These are phyloP conservation scores for Tolypocladium amazonense DNA, from an alignment of 2,329 filamentous ascomycete genomes.

Conservation along the genomic window DNA sequence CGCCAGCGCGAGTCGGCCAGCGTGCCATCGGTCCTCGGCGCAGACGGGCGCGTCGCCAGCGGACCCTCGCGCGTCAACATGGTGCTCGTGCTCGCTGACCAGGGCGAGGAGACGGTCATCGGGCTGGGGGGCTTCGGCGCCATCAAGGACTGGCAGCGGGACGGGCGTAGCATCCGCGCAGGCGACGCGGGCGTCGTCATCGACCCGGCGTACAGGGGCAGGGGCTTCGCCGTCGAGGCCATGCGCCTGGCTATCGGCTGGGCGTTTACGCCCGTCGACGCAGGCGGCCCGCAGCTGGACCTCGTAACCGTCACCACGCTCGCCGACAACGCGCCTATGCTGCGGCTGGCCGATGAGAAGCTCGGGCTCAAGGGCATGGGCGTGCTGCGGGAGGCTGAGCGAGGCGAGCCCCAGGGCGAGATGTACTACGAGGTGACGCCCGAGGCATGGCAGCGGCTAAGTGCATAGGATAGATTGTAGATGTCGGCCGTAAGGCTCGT, in stretches of 20 bases:
- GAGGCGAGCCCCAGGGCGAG: conserved; percentile 9
- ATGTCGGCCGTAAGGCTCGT: neutral
- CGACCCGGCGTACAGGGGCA: conserved; percentile 10
- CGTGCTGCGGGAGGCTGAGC: conserved; percentile 5
- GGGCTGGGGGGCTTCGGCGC: conserved; percentile 18
- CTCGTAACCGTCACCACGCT: conserved; percentile 14
- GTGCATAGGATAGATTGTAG: neutral
- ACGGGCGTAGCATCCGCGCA: conserved; percentile 7
- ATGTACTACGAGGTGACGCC: conserved; percentile 13
- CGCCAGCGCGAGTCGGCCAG: conserved; percentile 13
- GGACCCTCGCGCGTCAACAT: conserved; percentile 16
- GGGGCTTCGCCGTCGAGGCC: conserved; percentile 14
- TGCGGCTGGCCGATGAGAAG: conserved; percentile 10
- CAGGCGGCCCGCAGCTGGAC: conserved; percentile 16
- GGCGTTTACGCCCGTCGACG: conserved; percentile 10
- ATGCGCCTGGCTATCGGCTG: conserved; percentile 14
- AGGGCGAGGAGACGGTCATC: conserved; percentile 5
- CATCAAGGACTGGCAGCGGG: conserved; percentile 13
- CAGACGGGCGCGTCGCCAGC: conserved; percentile 5
- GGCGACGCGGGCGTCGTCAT: conserved; percentile 17
- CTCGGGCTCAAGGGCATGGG: conserved; percentile 11
- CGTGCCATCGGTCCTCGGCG: conserved; percentile 10
- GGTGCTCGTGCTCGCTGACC: conserved; percentile 7
- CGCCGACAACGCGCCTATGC: conserved; percentile 13
- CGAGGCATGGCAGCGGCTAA: conserved; percentile 7